phyloP scores from a whole-genome alignment of 176 grass and related monocot genomes.

The Lolium multiflorum region DNA sequence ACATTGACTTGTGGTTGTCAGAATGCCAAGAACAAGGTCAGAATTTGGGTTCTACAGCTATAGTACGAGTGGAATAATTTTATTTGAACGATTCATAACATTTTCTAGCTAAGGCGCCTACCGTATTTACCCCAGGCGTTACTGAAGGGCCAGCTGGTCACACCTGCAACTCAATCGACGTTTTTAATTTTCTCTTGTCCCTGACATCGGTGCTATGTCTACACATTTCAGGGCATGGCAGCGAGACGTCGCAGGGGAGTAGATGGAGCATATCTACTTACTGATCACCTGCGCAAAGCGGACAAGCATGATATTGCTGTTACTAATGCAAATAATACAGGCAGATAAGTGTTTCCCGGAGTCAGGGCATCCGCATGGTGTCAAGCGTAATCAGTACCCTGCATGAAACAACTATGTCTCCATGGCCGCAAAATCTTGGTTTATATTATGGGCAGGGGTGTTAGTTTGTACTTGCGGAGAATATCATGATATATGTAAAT shows the following conservation, averaged over 20 bases:
- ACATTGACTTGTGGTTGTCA: conserved; percentile 92
- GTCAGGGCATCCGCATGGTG: not conserved
- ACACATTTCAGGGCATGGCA: conserved; percentile 43
- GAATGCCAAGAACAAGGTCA: conserved; percentile 79
- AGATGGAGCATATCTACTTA: conserved; percentile 37
- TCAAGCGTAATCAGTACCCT: not conserved
- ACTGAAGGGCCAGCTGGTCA: not conserved
- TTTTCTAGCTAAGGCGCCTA: not conserved
- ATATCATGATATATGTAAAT: not conserved
- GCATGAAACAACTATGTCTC: not conserved
- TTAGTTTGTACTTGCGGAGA: not conserved
- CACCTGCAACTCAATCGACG: not conserved
- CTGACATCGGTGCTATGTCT: not conserved
- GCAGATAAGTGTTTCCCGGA: not conserved
- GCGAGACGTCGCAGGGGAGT: conserved; percentile 25
- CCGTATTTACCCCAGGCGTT: not conserved
- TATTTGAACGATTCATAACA: not conserved
- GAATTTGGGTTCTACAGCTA: not conserved
- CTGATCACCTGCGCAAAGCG: not conserved
- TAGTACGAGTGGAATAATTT: not conserved
- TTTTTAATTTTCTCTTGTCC: not conserved
- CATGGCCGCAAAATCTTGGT: not conserved
- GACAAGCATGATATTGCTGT: not conserved
- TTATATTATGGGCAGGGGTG: not conserved
- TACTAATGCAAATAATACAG: not conserved